These are phyloP conservation scores for Butyriboletus loyo DNA, from an alignment of 768 basidiomycete genomes.

Conservation along the genomic window DNA sequence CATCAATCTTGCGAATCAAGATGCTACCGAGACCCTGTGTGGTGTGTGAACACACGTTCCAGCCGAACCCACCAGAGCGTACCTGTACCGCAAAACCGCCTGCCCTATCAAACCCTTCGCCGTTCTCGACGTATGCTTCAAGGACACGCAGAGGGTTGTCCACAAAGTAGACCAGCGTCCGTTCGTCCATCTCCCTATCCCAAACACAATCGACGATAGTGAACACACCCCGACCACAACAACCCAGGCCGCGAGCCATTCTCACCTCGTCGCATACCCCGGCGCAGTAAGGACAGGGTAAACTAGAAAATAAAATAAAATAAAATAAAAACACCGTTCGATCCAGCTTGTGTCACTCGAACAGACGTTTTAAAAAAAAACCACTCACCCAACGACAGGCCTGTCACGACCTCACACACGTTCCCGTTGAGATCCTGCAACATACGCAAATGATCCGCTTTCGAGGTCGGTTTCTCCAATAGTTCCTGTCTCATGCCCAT, in stretches of 20 bases:
- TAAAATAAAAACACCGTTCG: not conserved
- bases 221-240: not conserved
- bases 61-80: not conserved
- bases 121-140: conserved; percentile 78
- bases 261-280: conserved; percentile 68
- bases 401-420: conserved; percentile 90
- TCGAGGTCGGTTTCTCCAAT: conserved; percentile 81
- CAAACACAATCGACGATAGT: not conserved
- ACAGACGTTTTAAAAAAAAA: not conserved
- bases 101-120: conserved; percentile 84
- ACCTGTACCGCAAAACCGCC: conserved; percentile 96
- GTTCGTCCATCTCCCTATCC: conserved; percentile 74
- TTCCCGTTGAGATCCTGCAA: conserved; percentile 82
- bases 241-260: not conserved
- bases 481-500: conserved; percentile 59
- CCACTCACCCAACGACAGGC: conserved; percentile 73
- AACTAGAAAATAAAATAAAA: conserved; percentile 56
- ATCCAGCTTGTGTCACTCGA: not conserved
- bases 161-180: conserved; percentile 73
- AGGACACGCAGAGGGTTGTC: conserved; percentile 59
- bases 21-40: conserved; percentile 77
- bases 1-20: conserved; percentile 81
- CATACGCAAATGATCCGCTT: conserved; percentile 84
- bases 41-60: not conserved
- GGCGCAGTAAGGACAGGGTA: conserved; percentile 75